These are phyloP conservation scores for Paxillus rubicundulus DNA, from an alignment of 768 basidiomycete genomes.

Conservation along the genomic window DNA sequence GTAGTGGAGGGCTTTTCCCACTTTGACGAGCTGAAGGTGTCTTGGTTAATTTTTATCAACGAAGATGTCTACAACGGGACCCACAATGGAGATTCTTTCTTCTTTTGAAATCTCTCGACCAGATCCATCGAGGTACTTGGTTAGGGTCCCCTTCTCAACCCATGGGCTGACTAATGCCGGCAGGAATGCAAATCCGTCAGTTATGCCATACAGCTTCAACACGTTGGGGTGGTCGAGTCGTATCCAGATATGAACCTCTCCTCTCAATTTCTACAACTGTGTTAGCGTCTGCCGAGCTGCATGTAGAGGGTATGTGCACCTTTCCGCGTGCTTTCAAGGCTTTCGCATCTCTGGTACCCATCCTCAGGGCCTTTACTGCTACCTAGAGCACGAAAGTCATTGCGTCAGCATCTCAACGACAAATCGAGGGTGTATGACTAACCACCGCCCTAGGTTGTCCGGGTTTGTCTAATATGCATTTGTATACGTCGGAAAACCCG, in stretches of 20 bases:
- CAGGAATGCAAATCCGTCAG: constrained; percentile 37
- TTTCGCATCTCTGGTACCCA: neutral
- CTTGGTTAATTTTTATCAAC: neutral
- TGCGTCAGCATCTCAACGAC: neutral
- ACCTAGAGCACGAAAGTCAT: neutral
- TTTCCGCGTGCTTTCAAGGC: constrained; percentile 1
- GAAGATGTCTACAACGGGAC: constrained; percentile 4
- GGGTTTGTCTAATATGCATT: constrained; percentile 28
- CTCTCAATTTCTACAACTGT: constrained; percentile 21
- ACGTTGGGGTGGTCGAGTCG: constrained; percentile 38
- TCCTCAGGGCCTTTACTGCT: constrained; percentile 4
- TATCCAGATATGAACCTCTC: constrained; percentile 40
- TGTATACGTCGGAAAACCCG: constrained; percentile 47
- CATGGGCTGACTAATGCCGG: constrained; percentile 41
- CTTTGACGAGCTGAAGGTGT: constrained; percentile 34
- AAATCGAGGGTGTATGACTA: neutral
- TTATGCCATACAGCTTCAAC: constrained; percentile 36
- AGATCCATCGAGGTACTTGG: constrained; percentile 36
- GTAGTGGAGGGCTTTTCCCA: constrained; percentile 40
- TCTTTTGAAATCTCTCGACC: constrained; percentile 36
- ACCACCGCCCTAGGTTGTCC: neutral
- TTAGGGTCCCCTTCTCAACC: constrained; percentile 39
- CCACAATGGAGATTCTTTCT: constrained; percentile 37
- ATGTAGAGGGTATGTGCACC: neutral
- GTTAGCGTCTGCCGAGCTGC: neutral